Conservation (phyloP, 345 rosid genomes). For the Populus alba region DNA sequence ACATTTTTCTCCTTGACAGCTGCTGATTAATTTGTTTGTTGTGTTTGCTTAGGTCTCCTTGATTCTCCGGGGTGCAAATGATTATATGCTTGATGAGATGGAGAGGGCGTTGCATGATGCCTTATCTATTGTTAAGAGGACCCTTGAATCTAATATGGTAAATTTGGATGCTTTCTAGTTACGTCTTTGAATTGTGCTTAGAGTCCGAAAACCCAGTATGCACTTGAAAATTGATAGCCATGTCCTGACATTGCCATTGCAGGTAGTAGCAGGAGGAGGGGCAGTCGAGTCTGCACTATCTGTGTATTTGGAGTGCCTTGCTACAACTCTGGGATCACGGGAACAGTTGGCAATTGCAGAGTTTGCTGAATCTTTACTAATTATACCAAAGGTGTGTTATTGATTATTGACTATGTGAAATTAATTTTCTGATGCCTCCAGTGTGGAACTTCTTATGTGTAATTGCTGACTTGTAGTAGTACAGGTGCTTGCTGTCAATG, state of each 20-base stretch:
- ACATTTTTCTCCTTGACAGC: neutral
- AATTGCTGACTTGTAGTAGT: neutral
- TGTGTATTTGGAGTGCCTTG: constrained; percentile 88
- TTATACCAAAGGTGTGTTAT: constrained; percentile 73
- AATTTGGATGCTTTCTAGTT: constrained; percentile 10
- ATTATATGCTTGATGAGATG: constrained; percentile 99
- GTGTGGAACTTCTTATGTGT: neutral
- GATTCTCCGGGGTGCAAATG: constrained; percentile 95
- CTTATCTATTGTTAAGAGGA: constrained; percentile 82
- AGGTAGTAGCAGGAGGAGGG: constrained; percentile 99
- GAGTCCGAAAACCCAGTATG: neutral
- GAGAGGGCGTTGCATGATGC: constrained; percentile 94
- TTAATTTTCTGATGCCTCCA: neutral
- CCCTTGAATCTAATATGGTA: constrained; percentile 92
- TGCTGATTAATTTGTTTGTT: constrained; percentile 11
- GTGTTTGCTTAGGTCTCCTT: constrained; percentile 63
- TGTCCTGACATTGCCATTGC: constrained; percentile 20
- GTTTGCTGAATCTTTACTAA: constrained; percentile 82
- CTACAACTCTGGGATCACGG: constrained; percentile 86
- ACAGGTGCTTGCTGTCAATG: constrained; percentile 95
- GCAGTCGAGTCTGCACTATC: constrained; percentile 93
- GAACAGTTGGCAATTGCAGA: constrained; percentile 96
- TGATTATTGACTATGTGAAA: too few species aligned
- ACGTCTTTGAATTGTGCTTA: neutral
- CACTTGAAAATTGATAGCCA: neutral